Base-by-base conservation (phyloP, 2,329 filamentous ascomycete species). In the Hawksworthiomyces lignivorus region DNA sequence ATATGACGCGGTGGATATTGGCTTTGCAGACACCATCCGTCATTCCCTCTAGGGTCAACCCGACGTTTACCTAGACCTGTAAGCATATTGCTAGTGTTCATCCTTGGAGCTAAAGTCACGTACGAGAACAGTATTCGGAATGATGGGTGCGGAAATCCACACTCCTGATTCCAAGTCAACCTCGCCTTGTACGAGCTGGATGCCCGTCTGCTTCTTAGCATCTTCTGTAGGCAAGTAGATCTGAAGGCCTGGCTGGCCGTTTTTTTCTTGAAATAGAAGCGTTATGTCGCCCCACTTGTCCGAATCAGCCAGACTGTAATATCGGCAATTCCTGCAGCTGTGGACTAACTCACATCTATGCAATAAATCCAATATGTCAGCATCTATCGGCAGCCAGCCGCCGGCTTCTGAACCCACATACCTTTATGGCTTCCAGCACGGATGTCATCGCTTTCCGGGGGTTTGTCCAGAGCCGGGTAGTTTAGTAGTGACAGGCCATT, bases 351-450 rank as follows among this genome's bases (percentile, higher is more conserved):
- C 24, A 26, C 24, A 26, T 26, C 24, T 26, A 12, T 26, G 2
- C 24, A 26, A 2, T 2, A 4, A 2, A 26, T 12, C 2, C 24
- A 26, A 2, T 12, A 2, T 12, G 24, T 26, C 12, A 26, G 24
- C 24, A 12, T 26, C 12, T 4, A 12, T 26, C n/a, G n/a, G n/a
- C n/a, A n/a, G n/a, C n/a, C n/a, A n/a, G n/a, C n/a, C n/a, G n/a
- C n/a, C n/a, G n/a, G n/a, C n/a, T n/a, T n/a, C n/a, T n/a, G n/a
- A n/a, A 26, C 34, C 8, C 21, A 17, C 34, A 4, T 22, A 24
- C 34, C 34, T 36, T 36, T 36, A 24, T 36, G 34, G 21, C 34
- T 36, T 24, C 34, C 34, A 26, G 34, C 34, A 4, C 34, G 34
- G 17, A 36, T 36, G 34, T 36, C 34, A 17, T 36, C 34, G 21